Conservation (phyloP, 2,329 filamentous ascomycete genomes). For the Arthrocladium fulminans region DNA sequence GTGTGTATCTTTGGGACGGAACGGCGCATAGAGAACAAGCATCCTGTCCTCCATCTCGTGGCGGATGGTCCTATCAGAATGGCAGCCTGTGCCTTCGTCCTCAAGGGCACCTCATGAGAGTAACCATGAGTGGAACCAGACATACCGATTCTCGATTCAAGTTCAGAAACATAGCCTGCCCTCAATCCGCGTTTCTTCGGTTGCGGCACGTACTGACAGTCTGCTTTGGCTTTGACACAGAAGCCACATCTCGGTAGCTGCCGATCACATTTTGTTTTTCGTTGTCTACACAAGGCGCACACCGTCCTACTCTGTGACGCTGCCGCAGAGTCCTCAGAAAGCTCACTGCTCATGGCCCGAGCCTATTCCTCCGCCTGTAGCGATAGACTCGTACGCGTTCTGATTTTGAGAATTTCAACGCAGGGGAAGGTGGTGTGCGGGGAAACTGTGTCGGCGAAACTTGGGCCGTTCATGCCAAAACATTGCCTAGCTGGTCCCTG, state of each 20-base stretch:
- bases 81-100: too few species aligned
- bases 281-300: slow-evolving; percentile 24
- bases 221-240: slow-evolving; percentile 22
- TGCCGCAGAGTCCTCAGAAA: not conserved
- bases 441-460: not conserved
- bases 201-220: slow-evolving; percentile 22
- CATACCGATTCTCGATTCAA: slow-evolving; percentile 30
- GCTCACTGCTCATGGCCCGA: not conserved
- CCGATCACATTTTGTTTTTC: slow-evolving; percentile 26
- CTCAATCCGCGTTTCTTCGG: slow-evolving; percentile 25
- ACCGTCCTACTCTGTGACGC: not conserved
- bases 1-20: too few species aligned
- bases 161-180: slow-evolving; percentile 32
- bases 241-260: slow-evolving; percentile 23
- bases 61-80: too few species aligned
- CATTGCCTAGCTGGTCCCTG: too few species aligned
- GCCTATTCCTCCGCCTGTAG: not conserved
- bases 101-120: too few species aligned
- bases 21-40: too few species aligned
- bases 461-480: not conserved
- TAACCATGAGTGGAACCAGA: too few species aligned
- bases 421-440: not conserved
- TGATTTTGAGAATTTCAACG: not conserved
- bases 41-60: too few species aligned
- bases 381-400: not conserved